These are phyloP conservation scores for Linaria vulgaris DNA, from an alignment of 257 asterid species.

Conservation along the genomic window DNA sequence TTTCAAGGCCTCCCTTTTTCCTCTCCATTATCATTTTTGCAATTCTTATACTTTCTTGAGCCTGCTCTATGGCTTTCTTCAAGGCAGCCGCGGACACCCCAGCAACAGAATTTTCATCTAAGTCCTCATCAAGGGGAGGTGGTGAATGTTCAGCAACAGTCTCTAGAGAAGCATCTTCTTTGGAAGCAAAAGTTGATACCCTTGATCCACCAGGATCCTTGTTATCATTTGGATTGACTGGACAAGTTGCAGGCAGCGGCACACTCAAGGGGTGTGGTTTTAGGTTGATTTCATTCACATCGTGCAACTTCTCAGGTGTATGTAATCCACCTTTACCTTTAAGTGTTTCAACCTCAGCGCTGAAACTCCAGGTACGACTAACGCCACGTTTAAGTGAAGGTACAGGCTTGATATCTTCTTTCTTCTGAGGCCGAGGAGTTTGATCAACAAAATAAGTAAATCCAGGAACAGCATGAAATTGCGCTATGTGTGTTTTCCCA, in stretches of 20 bases:
- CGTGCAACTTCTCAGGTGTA: slow-evolving; percentile 32
- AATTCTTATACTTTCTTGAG: slow-evolving; percentile 85
- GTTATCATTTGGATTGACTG: slow-evolving; percentile 32
- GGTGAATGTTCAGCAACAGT: slow-evolving; percentile 35
- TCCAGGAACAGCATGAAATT: slow-evolving; percentile 76
- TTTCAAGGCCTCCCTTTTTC: slow-evolving; percentile 44
- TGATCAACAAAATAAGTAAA: slow-evolving; percentile 65
- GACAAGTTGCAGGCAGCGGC: slow-evolving; percentile 35
- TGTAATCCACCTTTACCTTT: slow-evolving; percentile 43
- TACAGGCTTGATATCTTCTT: slow-evolving; percentile 35
- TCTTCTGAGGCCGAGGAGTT: slow-evolving; percentile 37
- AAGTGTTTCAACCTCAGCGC: slow-evolving; percentile 47
- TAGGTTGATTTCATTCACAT: slow-evolving; percentile 31
- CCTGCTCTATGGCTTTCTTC: slow-evolving; percentile 82
- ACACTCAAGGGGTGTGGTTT: slow-evolving; percentile 40
- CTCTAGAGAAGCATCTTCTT: slow-evolving; percentile 41
- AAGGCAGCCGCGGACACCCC: slow-evolving; percentile 76
- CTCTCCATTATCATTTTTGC: slow-evolving; percentile 83
- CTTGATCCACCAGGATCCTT: slow-evolving; percentile 34
- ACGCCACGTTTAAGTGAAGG: slow-evolving; percentile 47
- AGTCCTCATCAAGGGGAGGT: slow-evolving; percentile 63
- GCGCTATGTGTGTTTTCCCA: slow-evolving; percentile 59
- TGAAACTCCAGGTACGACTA: slow-evolving; percentile 59
- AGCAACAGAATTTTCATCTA: slow-evolving; percentile 78
- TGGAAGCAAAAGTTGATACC: slow-evolving; percentile 36